Percentiles rank a stretch among this genome's conserved stretches.
Conservation (phyloP, 108 stramenopile species). For the Cyclostephanos invisitatus region DNA sequence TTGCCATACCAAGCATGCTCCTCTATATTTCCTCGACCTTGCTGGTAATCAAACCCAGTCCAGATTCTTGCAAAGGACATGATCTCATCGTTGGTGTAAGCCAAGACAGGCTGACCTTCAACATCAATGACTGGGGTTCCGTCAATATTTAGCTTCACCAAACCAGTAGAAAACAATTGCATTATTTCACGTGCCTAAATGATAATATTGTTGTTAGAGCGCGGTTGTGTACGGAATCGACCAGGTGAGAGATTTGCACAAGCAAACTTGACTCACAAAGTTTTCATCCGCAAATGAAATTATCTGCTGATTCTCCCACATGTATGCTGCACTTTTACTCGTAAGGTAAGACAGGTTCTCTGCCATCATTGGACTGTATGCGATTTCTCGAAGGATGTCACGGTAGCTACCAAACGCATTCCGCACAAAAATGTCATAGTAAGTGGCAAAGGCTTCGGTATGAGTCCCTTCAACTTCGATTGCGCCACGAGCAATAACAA, state of each 20-base stretch:
- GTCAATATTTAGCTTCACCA: conserved; percentile 47
- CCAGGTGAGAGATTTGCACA: background rate
- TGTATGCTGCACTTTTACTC: conserved; percentile 50
- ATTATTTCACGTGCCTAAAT: conserved; percentile 49
- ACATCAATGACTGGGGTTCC: conserved; percentile 46
- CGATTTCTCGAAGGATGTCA: conserved; percentile 72
- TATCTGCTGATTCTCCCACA: conserved; percentile 45
- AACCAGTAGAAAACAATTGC: conserved; percentile 62
- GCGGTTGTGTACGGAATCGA: background rate
- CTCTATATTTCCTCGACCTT: conserved; percentile 55
- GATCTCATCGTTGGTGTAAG: conserved; percentile 58
- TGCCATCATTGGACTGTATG: conserved; percentile 71
- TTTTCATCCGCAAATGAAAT: conserved; percentile 66
- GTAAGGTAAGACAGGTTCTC: conserved; percentile 60
- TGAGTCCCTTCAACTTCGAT: conserved; percentile 23
- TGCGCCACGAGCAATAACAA: conserved; percentile 47
- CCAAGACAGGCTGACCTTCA: conserved; percentile 38
- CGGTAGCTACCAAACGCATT: conserved; percentile 82
- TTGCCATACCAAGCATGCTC: conserved; percentile 25
- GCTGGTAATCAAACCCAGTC: conserved; percentile 64
- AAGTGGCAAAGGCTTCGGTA: conserved; percentile 40
- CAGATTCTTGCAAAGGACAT: conserved; percentile 61
- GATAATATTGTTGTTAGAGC: background rate
- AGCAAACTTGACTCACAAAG: conserved; percentile 44
- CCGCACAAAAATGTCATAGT: conserved; percentile 79